These are phyloP conservation scores for Tolypocladium cylindrosporum DNA, from an alignment of 2,329 filamentous ascomycete species.

Conservation along the genomic window DNA sequence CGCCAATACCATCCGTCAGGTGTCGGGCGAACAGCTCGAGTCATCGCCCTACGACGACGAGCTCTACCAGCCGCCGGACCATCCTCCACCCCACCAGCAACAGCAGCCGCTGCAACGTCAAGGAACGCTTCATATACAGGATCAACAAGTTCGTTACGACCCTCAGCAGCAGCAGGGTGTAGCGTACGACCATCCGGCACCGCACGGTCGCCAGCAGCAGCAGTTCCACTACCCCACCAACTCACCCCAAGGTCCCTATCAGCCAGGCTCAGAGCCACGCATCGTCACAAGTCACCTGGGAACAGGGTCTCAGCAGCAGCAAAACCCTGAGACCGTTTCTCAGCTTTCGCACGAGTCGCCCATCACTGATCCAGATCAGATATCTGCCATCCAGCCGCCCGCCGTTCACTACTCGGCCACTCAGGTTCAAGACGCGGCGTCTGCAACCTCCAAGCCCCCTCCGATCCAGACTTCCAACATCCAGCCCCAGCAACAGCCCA, in stretches of 20 bases:
- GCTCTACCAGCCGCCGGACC: conserved; percentile 22
- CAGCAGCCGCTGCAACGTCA: conserved; percentile 21
- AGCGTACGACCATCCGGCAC: conserved; percentile 13
- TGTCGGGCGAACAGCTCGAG: conserved; percentile 32
- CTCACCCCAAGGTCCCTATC: conserved; percentile 14
- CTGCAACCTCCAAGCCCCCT: conserved; percentile 14
- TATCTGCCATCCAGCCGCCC: conserved; percentile 29
- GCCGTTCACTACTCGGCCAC: conserved; percentile 26
- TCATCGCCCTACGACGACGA: conserved; percentile 35
- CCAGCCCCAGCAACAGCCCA: conserved; percentile 21
- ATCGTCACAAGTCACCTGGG: conserved; percentile 24
- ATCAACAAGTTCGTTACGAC: conserved; percentile 22
- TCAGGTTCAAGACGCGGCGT: conserved; percentile 25
- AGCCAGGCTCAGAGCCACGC: conserved; percentile 25
- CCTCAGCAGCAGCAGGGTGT: conserved; percentile 20
- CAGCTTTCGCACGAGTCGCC: conserved; percentile 54
- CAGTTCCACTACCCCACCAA: conserved; percentile 10
- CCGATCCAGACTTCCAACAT: conserved; percentile 17
- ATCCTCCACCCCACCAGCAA: conserved; percentile 14
- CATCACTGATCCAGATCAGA: conserved; percentile 36
- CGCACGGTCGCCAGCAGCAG: conserved; percentile 21
- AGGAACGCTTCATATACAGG: conserved; percentile 13
- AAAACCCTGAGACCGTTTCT: conserved; percentile 50
- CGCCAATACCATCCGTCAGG: conserved; percentile 32
- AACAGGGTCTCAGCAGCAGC: conserved; percentile 20